These are phyloP conservation scores for Naumovozyma castellii DNA, from an alignment of 805 yeast species.

Conservation along the genomic window DNA sequence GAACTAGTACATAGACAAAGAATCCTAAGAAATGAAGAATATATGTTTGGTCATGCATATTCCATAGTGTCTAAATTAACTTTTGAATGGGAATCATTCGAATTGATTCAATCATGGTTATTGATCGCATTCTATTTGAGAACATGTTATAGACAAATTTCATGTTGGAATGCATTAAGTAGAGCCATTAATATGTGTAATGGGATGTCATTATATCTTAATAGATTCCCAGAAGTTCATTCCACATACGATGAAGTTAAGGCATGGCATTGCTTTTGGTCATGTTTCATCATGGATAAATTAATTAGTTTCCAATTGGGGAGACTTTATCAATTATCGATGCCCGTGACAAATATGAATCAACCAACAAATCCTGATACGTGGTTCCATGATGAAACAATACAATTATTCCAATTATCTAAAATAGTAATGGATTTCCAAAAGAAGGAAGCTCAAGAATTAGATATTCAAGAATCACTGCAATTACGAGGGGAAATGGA, in stretches of 20 bases:
- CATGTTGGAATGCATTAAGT: conserved; percentile 35
- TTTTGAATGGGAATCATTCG: conserved; percentile 45
- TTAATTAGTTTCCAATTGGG: conserved; percentile 46
- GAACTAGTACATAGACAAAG: conserved; percentile 5
- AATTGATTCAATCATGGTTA: conserved; percentile 44
- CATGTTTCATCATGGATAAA: conserved; percentile 45
- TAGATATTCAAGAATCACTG: conserved; percentile 10
- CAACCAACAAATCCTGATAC: conserved; percentile 7
- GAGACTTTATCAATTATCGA: conserved; percentile 29
- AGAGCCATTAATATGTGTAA: conserved; percentile 36
- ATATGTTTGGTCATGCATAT: conserved; percentile 34
- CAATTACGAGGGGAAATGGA: conserved; percentile 8
- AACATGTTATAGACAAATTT: conserved; percentile 36
- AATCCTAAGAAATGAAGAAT: conserved; percentile 28
- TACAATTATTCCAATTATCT: conserved; percentile 16
- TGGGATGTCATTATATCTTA: conserved; percentile 37
- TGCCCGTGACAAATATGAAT: conserved; percentile 16
- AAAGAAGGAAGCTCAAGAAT: conserved; percentile 13
- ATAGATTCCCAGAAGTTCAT: conserved; percentile 20
- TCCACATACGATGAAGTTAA: conserved; percentile 34
- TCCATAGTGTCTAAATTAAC: conserved; percentile 32
- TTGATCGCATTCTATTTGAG: conserved; percentile 37
- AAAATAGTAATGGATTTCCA: conserved; percentile 14
- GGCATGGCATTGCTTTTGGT: conserved; percentile 46
- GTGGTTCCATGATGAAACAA: conserved; percentile 17